Evolutionary conservation across 2,329 filamentous ascomycete species (phyloP).

Genomic region (Xylaria sp.): DNA sequence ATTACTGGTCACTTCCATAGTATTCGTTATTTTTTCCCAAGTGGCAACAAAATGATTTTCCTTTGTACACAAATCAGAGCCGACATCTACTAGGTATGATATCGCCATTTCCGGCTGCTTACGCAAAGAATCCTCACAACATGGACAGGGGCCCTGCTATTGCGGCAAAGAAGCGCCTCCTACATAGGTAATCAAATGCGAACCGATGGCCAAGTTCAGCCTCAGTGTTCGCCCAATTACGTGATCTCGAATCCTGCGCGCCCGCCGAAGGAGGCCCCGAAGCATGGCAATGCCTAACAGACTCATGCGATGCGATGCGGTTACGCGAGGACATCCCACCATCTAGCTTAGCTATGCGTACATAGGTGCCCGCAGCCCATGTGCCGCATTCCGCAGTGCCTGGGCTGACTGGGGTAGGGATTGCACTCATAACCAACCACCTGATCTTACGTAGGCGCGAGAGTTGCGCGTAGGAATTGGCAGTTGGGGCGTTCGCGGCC

Average conservation of each 20-base stretch:
- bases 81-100: conserved; percentile 62
- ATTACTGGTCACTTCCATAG: conserved; percentile 64
- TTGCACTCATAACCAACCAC: conserved; percentile 56
- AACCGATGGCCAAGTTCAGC: conserved; percentile 71
- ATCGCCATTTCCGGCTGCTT: conserved; percentile 54
- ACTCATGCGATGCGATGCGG: conserved; percentile 66
- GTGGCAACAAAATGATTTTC: conserved; percentile 62
- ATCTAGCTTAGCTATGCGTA: conserved; percentile 60
- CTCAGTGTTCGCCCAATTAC: conserved; percentile 64
- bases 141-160: conserved; percentile 67
- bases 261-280: conserved; percentile 68
- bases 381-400: conserved; percentile 71
- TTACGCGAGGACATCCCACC: conserved; percentile 78
- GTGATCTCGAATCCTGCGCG: conserved; percentile 72
- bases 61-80: conserved; percentile 73
- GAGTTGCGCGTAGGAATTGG: conserved; percentile 74
- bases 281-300: conserved; percentile 74
- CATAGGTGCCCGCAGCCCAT: conserved; percentile 67
- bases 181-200: conserved; percentile 71
- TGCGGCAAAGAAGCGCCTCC: conserved; percentile 60
- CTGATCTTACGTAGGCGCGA: conserved; percentile 49
- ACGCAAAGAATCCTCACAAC: conserved; percentile 56
- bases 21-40: conserved; percentile 63
- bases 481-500: conserved; percentile 59
- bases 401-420: conserved; percentile 66